These are phyloP conservation scores for Basipetospora chlamydospora DNA, from an alignment of 2,329 filamentous ascomycete genomes.

Conservation along the genomic window DNA sequence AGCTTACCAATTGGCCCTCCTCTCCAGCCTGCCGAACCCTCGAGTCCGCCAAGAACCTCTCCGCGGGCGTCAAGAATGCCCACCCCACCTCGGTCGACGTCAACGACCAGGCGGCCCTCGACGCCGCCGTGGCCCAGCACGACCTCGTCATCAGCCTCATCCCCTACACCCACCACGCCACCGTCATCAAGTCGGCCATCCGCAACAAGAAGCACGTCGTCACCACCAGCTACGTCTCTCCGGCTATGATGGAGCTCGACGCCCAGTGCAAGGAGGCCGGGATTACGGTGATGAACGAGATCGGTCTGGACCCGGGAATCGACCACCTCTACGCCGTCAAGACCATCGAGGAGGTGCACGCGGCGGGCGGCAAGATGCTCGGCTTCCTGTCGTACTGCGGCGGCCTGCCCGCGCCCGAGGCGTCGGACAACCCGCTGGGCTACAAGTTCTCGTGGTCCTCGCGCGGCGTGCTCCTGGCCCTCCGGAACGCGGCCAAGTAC, in stretches of 20 bases:
- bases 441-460: constrained; percentile 75
- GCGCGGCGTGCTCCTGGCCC: constrained; percentile 74
- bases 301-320: constrained; percentile 60
- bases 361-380: constrained; percentile 69
- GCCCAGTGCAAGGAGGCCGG: constrained; percentile 72
- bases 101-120: constrained; percentile 58
- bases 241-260: constrained; percentile 83
- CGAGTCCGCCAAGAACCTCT: constrained; percentile 60
- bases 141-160: constrained; percentile 73
- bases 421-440: constrained; percentile 76
- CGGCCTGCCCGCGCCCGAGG: constrained; percentile 56
- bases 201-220: constrained; percentile 91
- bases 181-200: constrained; percentile 88
- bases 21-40: constrained; percentile 64
- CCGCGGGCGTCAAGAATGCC: constrained; percentile 56
- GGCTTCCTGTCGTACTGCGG: constrained; percentile 78
- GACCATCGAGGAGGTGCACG: constrained; percentile 79
- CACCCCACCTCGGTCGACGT: constrained; percentile 75
- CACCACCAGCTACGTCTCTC: constrained; percentile 85
- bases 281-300: constrained; percentile 97
- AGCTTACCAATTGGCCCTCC: no score
- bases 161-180: constrained; percentile 79
- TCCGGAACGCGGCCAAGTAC: constrained; percentile 73
- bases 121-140: constrained; percentile 64
- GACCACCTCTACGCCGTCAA: constrained; percentile 72